These are phyloP conservation scores for Platanthera zijinensis DNA, from an alignment of 106 monocot species.

Conservation along the genomic window DNA sequence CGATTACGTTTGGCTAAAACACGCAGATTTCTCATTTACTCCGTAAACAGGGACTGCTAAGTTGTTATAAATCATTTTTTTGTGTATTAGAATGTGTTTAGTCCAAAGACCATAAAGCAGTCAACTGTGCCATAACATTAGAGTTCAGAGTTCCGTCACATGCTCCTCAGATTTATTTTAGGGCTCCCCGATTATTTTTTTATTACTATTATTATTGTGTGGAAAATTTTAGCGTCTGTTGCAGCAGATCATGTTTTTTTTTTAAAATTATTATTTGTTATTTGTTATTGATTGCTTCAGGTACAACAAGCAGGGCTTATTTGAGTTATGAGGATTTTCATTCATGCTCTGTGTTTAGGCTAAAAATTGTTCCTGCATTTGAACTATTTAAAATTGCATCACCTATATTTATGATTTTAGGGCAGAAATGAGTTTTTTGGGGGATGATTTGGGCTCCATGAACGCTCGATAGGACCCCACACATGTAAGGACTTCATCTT, in stretches of 20 bases:
- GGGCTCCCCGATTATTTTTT: neutral
- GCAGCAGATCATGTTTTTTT: neutral
- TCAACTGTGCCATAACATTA: neutral
- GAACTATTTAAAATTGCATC: too few relatives aligned
- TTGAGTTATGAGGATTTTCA: neutral
- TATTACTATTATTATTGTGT: neutral
- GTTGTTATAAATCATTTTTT: neutral
- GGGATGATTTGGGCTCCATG: too few relatives aligned
- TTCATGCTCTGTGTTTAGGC: too few relatives aligned
- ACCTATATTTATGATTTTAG: too few relatives aligned
- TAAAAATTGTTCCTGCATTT: too few relatives aligned
- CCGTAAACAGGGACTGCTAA: neutral
- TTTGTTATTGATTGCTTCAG: neutral
- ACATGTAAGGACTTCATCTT: too few relatives aligned
- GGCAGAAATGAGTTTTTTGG: too few relatives aligned
- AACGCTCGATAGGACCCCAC: too few relatives aligned
- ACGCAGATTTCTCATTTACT: neutral
- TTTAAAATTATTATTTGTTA: neutral
- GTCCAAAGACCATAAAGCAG: neutral
- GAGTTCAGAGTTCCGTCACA: neutral
- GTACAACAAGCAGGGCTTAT: neutral
- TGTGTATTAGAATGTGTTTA: conserved; percentile 1
- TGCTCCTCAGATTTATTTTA: neutral
- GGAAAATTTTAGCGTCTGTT: neutral
- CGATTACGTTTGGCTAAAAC: neutral